Conservation (phyloP, 2,329 filamentous ascomycete species). For the Calonectria pseudoturangicola region DNA sequence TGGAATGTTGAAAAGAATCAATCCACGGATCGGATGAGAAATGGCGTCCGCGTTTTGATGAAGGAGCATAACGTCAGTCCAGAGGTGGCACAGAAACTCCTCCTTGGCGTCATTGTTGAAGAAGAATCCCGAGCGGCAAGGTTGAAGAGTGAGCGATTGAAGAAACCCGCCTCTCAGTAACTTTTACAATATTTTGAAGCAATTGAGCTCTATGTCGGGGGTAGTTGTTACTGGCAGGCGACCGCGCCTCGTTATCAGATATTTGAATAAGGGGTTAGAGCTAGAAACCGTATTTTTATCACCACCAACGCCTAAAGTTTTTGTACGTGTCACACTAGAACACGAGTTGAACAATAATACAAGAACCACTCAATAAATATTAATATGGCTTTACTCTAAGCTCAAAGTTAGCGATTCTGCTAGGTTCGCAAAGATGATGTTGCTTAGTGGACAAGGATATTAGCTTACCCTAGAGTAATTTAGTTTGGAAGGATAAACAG, state of each 20-base stretch:
- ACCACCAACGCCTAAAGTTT: too few species aligned
- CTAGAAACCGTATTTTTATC: too few species aligned
- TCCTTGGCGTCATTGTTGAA: not conserved
- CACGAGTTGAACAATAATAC: too few species aligned
- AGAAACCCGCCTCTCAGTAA: not conserved
- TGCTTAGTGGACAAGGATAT: too few species aligned
- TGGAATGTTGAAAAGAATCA: slow-evolving; percentile 5
- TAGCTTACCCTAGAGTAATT: too few species aligned
- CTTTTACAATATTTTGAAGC: slow-evolving; percentile 9
- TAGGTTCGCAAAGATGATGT: too few species aligned
- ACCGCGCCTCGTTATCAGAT: slow-evolving; percentile 22
- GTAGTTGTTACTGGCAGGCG: slow-evolving; percentile 20
- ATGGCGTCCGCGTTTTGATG: not conserved
- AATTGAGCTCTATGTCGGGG: slow-evolving; percentile 15
- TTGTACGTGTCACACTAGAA: too few species aligned
- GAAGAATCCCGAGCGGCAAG: not conserved
- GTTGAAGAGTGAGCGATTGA: not conserved
- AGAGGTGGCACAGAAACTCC: not conserved
- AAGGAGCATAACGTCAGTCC: not conserved
- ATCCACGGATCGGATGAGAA: not conserved
- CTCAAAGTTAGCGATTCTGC: too few species aligned
- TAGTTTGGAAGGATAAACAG: too few species aligned
- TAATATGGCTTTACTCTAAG: too few species aligned
- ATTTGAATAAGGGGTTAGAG: not conserved
- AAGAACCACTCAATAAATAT: too few species aligned